These are phyloP conservation scores for Ogataea minuta DNA, from an alignment of 805 yeast genomes.

Conservation along the genomic window DNA sequence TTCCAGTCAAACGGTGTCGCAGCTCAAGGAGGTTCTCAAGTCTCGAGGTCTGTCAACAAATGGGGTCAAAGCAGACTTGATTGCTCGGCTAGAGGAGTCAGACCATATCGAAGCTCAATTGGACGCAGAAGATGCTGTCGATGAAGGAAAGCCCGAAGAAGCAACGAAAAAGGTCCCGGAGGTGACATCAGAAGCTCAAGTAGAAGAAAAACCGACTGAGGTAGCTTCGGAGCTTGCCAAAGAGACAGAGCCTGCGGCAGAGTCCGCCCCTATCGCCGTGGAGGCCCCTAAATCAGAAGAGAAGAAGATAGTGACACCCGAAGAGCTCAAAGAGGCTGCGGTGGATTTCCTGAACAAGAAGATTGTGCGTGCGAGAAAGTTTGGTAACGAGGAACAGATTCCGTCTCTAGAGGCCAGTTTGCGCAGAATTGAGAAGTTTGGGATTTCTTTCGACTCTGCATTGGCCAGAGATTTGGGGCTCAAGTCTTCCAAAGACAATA, in stretches of 20 bases:
- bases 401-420: constrained; percentile 60
- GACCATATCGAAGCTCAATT: constrained; percentile 41
- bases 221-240: constrained; percentile 16
- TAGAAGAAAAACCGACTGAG: constrained; percentile 9
- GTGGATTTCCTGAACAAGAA: constrained; percentile 65
- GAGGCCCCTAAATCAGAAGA: constrained; percentile 16
- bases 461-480: constrained; percentile 67
- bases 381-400: constrained; percentile 57
- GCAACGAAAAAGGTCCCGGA: constrained; percentile 6
- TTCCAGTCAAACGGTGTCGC: constrained; percentile 73
- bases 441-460: constrained; percentile 65
- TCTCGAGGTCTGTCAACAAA: constrained; percentile 61
- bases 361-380: constrained; percentile 71
- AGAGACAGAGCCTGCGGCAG: not conserved
- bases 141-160: constrained; percentile 16
- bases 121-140: constrained; percentile 18
- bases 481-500: constrained; percentile 21
- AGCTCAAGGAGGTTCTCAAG: constrained; percentile 75
- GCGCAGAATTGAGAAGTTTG: constrained; percentile 78
- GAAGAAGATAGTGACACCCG: constrained; percentile 48
- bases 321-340: constrained; percentile 68
- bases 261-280: constrained; percentile 15
- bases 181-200: constrained; percentile 16
- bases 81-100: constrained; percentile 59
- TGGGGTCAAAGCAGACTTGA: constrained; percentile 81